These are phyloP conservation scores for Hypoxylon perforatum DNA, from an alignment of 495 filamentous ascomycete species.

Conservation along the genomic window DNA sequence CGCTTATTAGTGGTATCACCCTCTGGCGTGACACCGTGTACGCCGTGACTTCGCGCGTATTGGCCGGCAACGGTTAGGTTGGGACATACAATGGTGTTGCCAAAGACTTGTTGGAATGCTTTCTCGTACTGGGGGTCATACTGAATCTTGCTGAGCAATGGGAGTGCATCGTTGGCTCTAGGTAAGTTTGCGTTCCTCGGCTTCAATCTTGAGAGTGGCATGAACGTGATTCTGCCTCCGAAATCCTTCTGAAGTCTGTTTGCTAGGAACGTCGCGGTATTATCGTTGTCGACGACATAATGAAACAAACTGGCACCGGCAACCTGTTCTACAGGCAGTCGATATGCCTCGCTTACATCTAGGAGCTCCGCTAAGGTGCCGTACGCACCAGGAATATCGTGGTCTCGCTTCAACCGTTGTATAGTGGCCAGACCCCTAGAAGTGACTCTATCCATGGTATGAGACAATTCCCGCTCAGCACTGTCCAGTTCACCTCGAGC, in stretches of 20 bases:
- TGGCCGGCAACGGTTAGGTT: slow-evolving; percentile 85
- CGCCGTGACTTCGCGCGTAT: slow-evolving; percentile 88
- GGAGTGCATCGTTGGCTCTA: slow-evolving; percentile 84
- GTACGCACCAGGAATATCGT: slow-evolving; percentile 86
- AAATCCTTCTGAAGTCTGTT: slow-evolving; percentile 82
- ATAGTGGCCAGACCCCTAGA: slow-evolving; percentile 85
- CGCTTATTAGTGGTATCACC: slow-evolving; percentile 94
- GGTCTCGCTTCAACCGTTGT: slow-evolving; percentile 77
- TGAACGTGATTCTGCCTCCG: slow-evolving; percentile 91
- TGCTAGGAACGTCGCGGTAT: slow-evolving; percentile 83
- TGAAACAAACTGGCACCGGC: slow-evolving; percentile 95
- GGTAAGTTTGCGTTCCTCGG: slow-evolving; percentile 78
- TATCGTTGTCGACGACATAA: slow-evolving; percentile 93
- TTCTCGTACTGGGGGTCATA: slow-evolving; percentile 81
- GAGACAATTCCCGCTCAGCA: slow-evolving; percentile 79
- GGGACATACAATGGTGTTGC: slow-evolving; percentile 93
- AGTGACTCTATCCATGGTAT: slow-evolving; percentile 90
- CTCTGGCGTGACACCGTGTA: slow-evolving; percentile 92
- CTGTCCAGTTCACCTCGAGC: slow-evolving; percentile 77
- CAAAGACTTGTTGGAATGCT: slow-evolving; percentile 94
- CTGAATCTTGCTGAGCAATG: slow-evolving; percentile 85
- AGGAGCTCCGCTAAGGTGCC: slow-evolving; percentile 93
- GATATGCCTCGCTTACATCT: slow-evolving; percentile 83
- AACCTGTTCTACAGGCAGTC: slow-evolving; percentile 90
- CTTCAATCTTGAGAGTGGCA: slow-evolving; percentile 86